Base-by-base conservation (phyloP, 495 filamentous ascomycete species). In the Astrothelium subdiscretum region DNA sequence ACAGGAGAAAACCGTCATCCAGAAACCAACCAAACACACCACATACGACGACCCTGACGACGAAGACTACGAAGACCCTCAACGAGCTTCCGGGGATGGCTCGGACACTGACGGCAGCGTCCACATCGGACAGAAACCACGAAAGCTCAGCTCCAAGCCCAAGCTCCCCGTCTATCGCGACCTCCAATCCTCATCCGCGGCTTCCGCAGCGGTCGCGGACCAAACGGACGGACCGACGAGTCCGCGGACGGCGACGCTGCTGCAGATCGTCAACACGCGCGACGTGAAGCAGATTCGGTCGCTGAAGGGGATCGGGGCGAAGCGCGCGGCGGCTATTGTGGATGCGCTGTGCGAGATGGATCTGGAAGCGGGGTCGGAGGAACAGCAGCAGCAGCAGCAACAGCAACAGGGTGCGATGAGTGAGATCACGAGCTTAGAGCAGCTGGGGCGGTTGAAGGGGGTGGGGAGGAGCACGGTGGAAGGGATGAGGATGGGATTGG, bases 201-300 rank as follows among this genome's bases (percentile, higher is more conserved):
- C 22, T 11, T 13, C 54, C 54, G 8, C 4, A 2, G 4, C 4
- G 12, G 22, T 24, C 22, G 2, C 57, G 26, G 24, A 15, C 6
- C 1, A 32, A 5, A 0, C 18, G 2, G 44, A 52, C 60, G 62
- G 58, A 29, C 62, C 38, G 27, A 32, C 31, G 35, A 62, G 31
- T 13, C 89, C 91, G 1, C 80, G 86, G 5, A 89, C 88, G 3
- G 75, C 79, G 65, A 82, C 85, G 59, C 70, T 98, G 10, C 79
- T 98, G 2, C 79, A 83, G 15, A 88, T 97, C 67, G 85, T 98
- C 73, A 98, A 98, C 73, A 89, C 86, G 1, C 80, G 88, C 15
- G 88, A 97, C 64, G 73, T 90, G 6, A 78, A 75, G 32, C 79
- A 80, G 69, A 87, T 88, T 65, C 80, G 79, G 61, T 66, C 80